Base-by-base conservation (phyloP, 1,284 basidiomycete species). In the Fomes fomentarius region DNA sequence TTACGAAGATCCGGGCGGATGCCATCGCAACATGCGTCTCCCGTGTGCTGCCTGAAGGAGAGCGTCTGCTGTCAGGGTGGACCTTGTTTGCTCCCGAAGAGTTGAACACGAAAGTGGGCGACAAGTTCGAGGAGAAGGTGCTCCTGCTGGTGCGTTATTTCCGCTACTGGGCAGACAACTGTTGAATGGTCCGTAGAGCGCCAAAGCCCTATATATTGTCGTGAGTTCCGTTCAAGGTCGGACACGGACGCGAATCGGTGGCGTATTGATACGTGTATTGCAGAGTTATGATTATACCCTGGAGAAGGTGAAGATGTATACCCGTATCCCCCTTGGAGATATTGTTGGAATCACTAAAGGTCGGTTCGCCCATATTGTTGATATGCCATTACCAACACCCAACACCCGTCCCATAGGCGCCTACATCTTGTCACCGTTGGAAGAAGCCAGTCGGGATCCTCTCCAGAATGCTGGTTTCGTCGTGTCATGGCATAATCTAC, bases 61-160 rank as follows among this genome's bases (percentile, higher is more conserved):
- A 98, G 68, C 75, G 81, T 4, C 72, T 93, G 34, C 67, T 95
- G 3, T 88, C 83, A 3, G 96, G 94, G 1, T 98, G 96, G 96
- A 98, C 94, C 0, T 69, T 98, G 21, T 87, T 98, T 63, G 85
- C 93, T 0, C 96, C 96, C 0, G 81, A 86, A 58, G 84, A 91
- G 55, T 68, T 92, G 39, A 91, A 92, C 65, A 75, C 77, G 37
- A 89, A 77, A 67, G 71, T 89, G n/a, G 83, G 84, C 19, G 79
- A 88, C 48, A 89, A 85, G 65, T 93, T 91, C 62, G 95, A 97
- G 72, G 96, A 98, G 77, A 98, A 98, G 69, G 86, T 98, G 3
- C 63, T 98, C 8, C 74, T 99, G 0, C 69, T 99, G 71, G 94
- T 94, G 57, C 58, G 90, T 75, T 43, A 62, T 22, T 33, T 39